Evolutionary conservation across 768 basidiomycete species (phyloP).

Genomic region (Termitomyces sp.): DNA sequence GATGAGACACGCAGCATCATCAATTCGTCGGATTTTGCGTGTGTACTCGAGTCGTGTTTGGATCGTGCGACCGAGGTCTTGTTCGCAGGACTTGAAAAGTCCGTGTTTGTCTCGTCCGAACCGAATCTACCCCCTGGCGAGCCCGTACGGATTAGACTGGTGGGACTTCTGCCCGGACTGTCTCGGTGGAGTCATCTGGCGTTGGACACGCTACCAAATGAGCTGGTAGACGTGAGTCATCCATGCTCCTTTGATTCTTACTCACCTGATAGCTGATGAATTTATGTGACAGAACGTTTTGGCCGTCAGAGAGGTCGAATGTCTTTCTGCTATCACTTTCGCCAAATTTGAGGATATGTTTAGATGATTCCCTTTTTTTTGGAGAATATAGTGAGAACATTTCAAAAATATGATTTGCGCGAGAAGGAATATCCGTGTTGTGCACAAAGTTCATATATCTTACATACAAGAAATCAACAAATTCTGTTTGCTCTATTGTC

Average conservation of each 20-base stretch:
- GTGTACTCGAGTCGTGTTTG: slow-evolving; percentile 67
- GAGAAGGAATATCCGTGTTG: no score
- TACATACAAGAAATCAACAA: no score
- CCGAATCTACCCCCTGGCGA: slow-evolving; percentile 18
- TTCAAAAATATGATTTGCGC: no score
- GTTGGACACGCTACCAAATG: slow-evolving; percentile 67
- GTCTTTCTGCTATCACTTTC: slow-evolving; percentile 70
- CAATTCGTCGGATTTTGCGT: slow-evolving; percentile 60
- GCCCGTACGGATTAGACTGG: slow-evolving; percentile 58
- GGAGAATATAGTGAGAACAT: background rate
- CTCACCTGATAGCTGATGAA: background rate
- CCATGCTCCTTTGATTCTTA: background rate
- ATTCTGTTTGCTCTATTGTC: no score
- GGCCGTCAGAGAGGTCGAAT: slow-evolving; percentile 56
- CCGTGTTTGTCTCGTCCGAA: slow-evolving; percentile 44
- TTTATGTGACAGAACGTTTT: slow-evolving; percentile 43
- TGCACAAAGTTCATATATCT: no score
- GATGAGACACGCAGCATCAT: slow-evolving; percentile 62
- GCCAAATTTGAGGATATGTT: slow-evolving; percentile 51
- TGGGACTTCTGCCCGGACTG: slow-evolving; percentile 74
- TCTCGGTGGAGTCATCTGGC: slow-evolving; percentile 72
- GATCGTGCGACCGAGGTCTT: slow-evolving; percentile 64
- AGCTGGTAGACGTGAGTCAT: slow-evolving; percentile 72
- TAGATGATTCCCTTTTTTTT: slow-evolving; percentile 10
- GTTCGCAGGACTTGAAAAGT: slow-evolving; percentile 54